phyloP scores from a whole-genome alignment of 2,329 filamentous ascomycete genomes.

The Sclerotinia nivalis region DNA sequence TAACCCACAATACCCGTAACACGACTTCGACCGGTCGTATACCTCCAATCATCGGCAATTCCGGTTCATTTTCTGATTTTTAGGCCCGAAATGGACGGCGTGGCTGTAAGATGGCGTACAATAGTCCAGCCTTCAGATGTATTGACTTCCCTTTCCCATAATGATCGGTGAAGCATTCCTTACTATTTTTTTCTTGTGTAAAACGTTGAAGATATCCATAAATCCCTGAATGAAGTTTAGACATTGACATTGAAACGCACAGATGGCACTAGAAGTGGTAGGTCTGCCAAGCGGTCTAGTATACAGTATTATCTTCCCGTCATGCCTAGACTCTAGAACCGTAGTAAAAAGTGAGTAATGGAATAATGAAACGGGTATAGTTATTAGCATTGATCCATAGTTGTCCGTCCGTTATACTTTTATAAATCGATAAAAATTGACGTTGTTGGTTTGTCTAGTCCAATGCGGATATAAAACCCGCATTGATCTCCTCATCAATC shows the following conservation, averaged over 20 bases:
- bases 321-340: neutral
- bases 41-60: neutral
- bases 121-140: slow-evolving; percentile 27
- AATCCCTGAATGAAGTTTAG: neutral
- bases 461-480: neutral
- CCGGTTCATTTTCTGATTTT: neutral
- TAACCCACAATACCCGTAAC: neutral
- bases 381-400: neutral
- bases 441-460: neutral
- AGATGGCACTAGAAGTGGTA: neutral
- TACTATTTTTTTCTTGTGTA: neutral
- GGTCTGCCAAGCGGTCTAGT: neutral
- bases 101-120: slow-evolving; percentile 23
- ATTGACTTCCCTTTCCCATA: slow-evolving; percentile 10
- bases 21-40: neutral
- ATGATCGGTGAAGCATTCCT: slow-evolving; percentile 21
- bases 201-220: slow-evolving; percentile 5
- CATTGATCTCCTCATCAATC: slow-evolving; percentile 2
- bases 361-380: neutral
- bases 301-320: slow-evolving; percentile 1
- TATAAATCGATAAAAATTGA: neutral
- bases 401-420: neutral
- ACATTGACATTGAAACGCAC: neutral
- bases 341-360: neutral
- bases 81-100: slow-evolving; percentile 10